Evolutionary conservation across 345 rosid species (phyloP), one percentile per base, ranked within the genome.

Genomic region (Aquilaria sinensis): DNA sequence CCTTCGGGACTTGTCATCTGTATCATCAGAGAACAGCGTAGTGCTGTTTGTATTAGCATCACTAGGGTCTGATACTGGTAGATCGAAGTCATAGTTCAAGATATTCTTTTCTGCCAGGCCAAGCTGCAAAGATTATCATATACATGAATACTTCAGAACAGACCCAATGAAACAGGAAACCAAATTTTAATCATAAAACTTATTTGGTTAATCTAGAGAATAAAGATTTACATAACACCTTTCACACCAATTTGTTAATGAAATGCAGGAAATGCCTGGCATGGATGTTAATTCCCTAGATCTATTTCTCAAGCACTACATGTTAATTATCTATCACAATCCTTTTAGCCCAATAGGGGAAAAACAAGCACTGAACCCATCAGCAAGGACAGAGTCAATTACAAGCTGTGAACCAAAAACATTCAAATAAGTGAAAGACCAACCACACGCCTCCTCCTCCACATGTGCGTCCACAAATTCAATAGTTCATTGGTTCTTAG

Each of bases 1-100:
- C 79, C 73, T 88, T 47, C 72, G 69, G 63, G 88, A 88, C 78
- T 65, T 86, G 33, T 94, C 99, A 80, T 93, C 97, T 32, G 98
- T 90, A 75, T 94, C 97, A 74, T 94, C 99, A 12, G 99, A 88
- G 77, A 94, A 83, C 53, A 94, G 53, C 59, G 87, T 90, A 12
- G 92, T 83, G 69, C 97, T 94, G 73, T 83, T 90, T 46, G 97
- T 90, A 71, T 86, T 88, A 48, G 88, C 92, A 86, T 94, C 97
- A 72, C 97, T 94, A 58, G 82, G 99, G 74, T 94, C 97, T 67
- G 99, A 88, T 70, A 71, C 90, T 59, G 80, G 85, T 48, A 78
- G 80, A 83, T 94, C 99, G 65, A 90, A 77, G 52, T 90, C 99
- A 76, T 79, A 94, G 82, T 71, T 86, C 74, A 90, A 72, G 76